Base-by-base conservation (phyloP, 805 yeast species). In the Suhomyces kilbournensis region DNA sequence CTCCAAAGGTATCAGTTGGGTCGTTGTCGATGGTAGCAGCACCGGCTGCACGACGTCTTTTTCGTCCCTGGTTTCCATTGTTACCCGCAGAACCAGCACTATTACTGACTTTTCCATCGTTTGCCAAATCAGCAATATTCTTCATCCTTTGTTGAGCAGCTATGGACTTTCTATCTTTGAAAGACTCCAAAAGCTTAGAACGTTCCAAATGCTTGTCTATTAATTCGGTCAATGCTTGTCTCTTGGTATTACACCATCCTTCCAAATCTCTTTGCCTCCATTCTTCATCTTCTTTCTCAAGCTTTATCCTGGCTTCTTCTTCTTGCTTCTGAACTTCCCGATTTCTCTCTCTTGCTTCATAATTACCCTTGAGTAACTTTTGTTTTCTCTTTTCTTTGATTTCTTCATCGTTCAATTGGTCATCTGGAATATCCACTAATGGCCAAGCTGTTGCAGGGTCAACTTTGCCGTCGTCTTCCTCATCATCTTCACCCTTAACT, bases 121-220 rank as follows among this genome's bases (percentile, higher is more conserved):
- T 77, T 0, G 97, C 97, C 55, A 93, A 76, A 10, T 88, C 86
- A 0, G 97, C 96, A 48, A 93, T 84, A 56, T 83, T 86, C 66
- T 88, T 90, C 97, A 93, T 92, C 61, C 98, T 76, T 69, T 85
- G 82, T 70, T 93, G 97, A 1, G 97, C 90, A 25, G 97, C 96
- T 54, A 82, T 82, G 3, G 97, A 91, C 67, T 91, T 91, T 58
- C 98, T 79, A 70, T 92, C 96, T 58, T 83, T 84, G 67, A 93
- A 78, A 48, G 92, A 96, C 55, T 82, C 88, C 60, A 84, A 79
- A 57, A 90, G 71, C 63, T 88, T 84, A 44, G 80, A 75, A 53
- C 90, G 78, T 34, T 88, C 94, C 60, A 83, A 85, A 55, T 85
- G 77, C 47, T 72, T 75, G 32, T 80, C 75, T n/a, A 89, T 76